Evolutionary conservation across 140 eudicot genomes (phyloP).

Genomic region (Ambrosia hybrid): DNA sequence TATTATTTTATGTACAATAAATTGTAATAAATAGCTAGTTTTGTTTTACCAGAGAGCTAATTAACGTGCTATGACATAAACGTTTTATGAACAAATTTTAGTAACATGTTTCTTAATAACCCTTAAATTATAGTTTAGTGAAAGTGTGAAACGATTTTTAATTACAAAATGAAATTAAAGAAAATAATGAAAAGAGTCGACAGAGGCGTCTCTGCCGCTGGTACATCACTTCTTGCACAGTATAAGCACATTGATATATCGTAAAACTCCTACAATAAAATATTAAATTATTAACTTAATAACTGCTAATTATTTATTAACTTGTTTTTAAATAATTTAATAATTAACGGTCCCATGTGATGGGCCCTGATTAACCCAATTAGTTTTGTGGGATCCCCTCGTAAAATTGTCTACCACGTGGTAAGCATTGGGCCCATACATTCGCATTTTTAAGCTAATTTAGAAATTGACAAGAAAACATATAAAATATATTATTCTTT

Average conservation of each 20-base stretch:
- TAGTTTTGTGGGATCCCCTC: conserved; percentile 29
- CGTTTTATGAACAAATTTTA: background rate
- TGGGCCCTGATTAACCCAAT: conserved; percentile 53
- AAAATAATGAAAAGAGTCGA: background rate
- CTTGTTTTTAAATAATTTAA: conserved; percentile 11
- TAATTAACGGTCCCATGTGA: conserved; percentile 52
- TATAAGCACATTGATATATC: conserved; percentile 28
- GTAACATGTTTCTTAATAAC: background rate
- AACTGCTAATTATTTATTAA: background rate
- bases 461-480: conserved; percentile 29
- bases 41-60: too few species aligned
- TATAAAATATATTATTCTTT: conserved; percentile 29
- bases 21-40: too few species aligned
- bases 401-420: conserved; percentile 79
- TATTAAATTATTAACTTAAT: background rate
- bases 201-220: conserved; percentile 31
- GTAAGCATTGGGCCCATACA: conserved; percentile 57
- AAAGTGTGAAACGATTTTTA: background rate
- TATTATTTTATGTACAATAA: too few species aligned
- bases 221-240: conserved; percentile 33
- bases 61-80: background rate
- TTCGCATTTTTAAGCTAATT: conserved; percentile 39
- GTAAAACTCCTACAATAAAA: conserved; percentile 28
- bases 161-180: background rate
- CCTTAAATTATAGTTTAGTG: background rate